Base-by-base conservation (phyloP, 768 basidiomycete genomes). In the Trametes maxima region DNA sequence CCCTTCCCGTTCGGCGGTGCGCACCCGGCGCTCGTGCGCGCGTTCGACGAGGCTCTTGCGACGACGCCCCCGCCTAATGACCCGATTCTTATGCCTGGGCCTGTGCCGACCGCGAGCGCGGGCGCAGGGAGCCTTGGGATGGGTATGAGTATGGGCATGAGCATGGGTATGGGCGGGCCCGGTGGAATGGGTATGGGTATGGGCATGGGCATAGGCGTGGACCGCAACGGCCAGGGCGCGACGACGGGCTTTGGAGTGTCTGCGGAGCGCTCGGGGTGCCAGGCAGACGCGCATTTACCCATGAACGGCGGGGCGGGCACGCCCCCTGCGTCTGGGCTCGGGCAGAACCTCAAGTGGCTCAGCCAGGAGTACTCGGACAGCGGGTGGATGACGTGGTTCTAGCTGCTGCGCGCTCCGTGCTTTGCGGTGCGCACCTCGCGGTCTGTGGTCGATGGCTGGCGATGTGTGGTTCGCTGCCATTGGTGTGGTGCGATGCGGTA, bases 321-420 rank as follows among this genome's bases (percentile, higher is more conserved):
- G 24, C 21, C 42, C 5, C 48, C 40, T 13, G 40, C 28, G 51
- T 46, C 37, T 22, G 43, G 44, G 28, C 51, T 43, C 33, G 54
- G 54, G 56, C 57, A 58, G 53, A 53, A 59, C 54, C 57, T 57
- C 25, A 63, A 59, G 58, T 45, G 58, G 63, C 49, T 64, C 35
- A 60, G 63, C 49, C 46, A 64, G 37, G 70, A 70, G 52, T 70
- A 68, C 35, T 61, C 56, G 60, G 71, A 70, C 24, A 67, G 64
- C 52, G 60, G 64, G 35, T 72, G 69, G 69, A 72, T 72, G 71
- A 70, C 65, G 53, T 72, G 69, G 69, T 63, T 69, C 44, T 70
- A 57, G 36, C 25, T 7, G 25, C n/a, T 2, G 22, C n/a, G 35
- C n/a, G 43, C 36, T 28, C n/a, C 39, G 25, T 25, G 42, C 25